Conservation (phyloP, 148 eudicot species). For the Cornus controversa region DNA sequence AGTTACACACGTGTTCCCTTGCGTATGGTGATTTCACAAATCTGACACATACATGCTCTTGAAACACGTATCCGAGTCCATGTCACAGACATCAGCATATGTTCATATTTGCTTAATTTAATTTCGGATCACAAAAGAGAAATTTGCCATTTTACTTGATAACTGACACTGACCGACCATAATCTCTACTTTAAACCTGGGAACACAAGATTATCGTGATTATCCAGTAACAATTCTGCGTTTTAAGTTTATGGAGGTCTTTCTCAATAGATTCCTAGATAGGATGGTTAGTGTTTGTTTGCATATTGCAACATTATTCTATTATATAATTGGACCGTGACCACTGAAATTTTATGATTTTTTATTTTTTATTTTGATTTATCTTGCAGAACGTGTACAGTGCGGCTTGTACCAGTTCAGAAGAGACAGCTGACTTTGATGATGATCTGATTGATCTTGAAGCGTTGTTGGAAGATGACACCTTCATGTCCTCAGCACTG, state of each 20-base stretch:
- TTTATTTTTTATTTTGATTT: background rate
- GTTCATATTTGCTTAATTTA: background rate
- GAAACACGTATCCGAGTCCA: no score
- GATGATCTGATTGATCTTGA: conserved; percentile 52
- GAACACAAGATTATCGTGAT: background rate
- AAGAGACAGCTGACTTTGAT: conserved; percentile 43
- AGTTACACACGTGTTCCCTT: no score
- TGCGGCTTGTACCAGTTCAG: conserved; percentile 27
- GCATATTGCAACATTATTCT: background rate
- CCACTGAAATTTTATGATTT: background rate
- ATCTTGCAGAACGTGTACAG: conserved; percentile 38
- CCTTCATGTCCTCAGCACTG: conserved; percentile 41
- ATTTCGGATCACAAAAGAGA: background rate
- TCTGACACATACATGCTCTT: no score
- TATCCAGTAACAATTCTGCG: background rate
- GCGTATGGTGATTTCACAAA: no score
- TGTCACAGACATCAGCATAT: no score
- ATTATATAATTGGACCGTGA: background rate
- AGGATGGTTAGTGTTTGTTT: background rate
- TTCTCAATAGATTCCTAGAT: background rate
- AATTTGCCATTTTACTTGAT: background rate
- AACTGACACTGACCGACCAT: background rate
- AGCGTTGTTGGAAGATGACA: conserved; percentile 48
- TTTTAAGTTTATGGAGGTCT: background rate
- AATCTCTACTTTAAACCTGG: background rate